Conservation (phyloP, 164 flowering plant species). For the Aristolochia fimbriata region DNA sequence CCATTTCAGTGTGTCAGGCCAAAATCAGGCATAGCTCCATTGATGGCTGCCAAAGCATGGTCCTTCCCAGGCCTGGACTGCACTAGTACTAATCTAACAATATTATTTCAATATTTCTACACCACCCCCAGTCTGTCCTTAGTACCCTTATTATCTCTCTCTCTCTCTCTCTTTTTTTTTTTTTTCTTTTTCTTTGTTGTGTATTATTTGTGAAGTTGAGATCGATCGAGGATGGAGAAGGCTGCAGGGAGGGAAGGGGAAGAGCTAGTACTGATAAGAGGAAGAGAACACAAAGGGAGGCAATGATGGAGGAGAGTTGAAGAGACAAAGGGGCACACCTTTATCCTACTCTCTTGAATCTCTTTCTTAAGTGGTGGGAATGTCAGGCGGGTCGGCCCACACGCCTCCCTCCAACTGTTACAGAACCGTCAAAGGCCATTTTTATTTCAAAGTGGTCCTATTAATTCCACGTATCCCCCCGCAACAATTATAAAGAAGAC, state of each 20-base stretch:
- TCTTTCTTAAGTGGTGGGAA: slow-evolving; percentile 6
- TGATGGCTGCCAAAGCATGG: background rate
- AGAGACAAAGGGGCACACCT: slow-evolving; percentile 10
- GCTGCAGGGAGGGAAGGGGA: background rate
- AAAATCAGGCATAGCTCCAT: background rate
- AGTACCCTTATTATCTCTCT: too few relatives aligned
- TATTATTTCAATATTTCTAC: too few relatives aligned
- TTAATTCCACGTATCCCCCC: background rate
- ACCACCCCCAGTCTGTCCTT: too few relatives aligned
- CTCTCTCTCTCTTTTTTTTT: too few relatives aligned
- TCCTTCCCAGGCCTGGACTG: background rate
- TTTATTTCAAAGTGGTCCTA: background rate
- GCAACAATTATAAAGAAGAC: background rate
- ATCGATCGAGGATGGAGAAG: background rate
- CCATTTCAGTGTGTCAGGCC: slow-evolving; percentile 1
- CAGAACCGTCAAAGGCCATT: background rate
- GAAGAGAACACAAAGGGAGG: background rate
- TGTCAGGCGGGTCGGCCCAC: slow-evolving; percentile 8
- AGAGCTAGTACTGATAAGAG: too few relatives aligned
- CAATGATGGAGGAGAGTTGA: slow-evolving; percentile 5
- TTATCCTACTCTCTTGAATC: background rate
- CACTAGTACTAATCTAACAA: too few relatives aligned
- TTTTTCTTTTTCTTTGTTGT: too few relatives aligned
- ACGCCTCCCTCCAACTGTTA: background rate
- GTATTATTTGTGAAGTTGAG: too few relatives aligned